Base-by-base conservation (phyloP, 2,329 filamentous ascomycete species). In the Paramyrothecium roridum region DNA sequence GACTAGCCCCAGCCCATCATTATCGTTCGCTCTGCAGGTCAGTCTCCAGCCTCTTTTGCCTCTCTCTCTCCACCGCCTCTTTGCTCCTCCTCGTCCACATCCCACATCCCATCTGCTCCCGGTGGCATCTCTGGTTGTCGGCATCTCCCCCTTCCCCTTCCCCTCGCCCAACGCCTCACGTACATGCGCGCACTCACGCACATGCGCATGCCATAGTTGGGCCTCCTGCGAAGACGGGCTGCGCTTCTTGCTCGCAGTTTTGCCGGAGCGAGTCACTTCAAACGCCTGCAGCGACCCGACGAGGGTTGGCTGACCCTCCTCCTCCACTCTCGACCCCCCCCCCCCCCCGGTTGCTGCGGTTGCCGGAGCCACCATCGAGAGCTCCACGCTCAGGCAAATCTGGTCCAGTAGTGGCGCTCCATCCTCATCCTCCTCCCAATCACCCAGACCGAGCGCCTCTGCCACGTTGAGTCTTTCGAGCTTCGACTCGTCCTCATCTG, bases 261-360 rank as follows among this genome's bases (percentile, higher is more conserved):
- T 30, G 6, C 26, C 37, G 13, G 37, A 43, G 37, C 37, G 37
- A 43, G 37, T 43, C 37, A 43, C 37, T 43, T 13, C 37, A 16
- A 43, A 43, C 13, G 37, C 37, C 37, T 43, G 37, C 37, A 43
- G 37, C 37, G n/a, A 43, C 12, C 37, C 37, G 37, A 43, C 37
- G 26, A 30, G 26, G 26, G 26, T 30, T 30, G 26, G 26, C 26
- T 30, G 6, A 30, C 26, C 26, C 53, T 48, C 52, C 53, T 49
- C 53, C 51, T 33, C 26, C 48, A 51, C 52, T 12, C 19, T 53
- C 17, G 40, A 26, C 17, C 26, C 19, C 23, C 47, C 52, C 17
- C 20, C 16, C 7, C 20, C 21, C 47, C 47, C 59, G 60, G 63
- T 66, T 66, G 64, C 64, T 66, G 61, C 58, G 64, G 61, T 63